A percentile compares a stretch with the other conserved stretches of the same genome.
Conservation (phyloP, 768 basidiomycete genomes). For the Termitomyces sp. region DNA sequence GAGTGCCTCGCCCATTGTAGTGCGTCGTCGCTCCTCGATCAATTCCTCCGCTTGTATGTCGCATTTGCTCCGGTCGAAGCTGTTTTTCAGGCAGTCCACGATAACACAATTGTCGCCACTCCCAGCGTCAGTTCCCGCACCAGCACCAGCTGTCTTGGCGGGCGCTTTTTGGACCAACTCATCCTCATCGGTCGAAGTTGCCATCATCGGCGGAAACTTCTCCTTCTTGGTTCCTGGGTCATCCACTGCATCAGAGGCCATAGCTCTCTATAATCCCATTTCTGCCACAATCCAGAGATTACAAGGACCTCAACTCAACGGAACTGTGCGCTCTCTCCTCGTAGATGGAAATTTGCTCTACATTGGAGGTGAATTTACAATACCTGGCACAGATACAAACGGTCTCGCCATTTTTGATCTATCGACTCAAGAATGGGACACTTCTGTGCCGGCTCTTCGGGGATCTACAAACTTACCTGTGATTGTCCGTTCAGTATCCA, state of each 20-base stretch:
- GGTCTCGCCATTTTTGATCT: constrained; percentile 85
- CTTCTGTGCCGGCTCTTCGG: constrained; percentile 57
- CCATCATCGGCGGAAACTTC: constrained; percentile 90
- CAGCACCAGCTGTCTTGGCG: constrained; percentile 78
- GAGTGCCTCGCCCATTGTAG: constrained; percentile 19
- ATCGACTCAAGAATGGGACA: constrained; percentile 53
- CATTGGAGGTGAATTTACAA: constrained; percentile 80
- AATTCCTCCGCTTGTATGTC: constrained; percentile 44
- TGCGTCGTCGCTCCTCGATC: constrained; percentile 33
- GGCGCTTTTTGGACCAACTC: constrained; percentile 89
- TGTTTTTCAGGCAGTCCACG: constrained; percentile 53
- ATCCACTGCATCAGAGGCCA: constrained; percentile 38
- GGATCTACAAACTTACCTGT: constrained; percentile 47
- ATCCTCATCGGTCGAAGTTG: constrained; percentile 55
- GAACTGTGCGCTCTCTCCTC: constrained; percentile 71
- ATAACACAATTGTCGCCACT: constrained; percentile 39
- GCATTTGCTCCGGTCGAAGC: constrained; percentile 33
- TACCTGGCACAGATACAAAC: constrained; percentile 49
- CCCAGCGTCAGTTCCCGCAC: constrained; percentile 48
- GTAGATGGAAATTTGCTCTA: constrained; percentile 70
- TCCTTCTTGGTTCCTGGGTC: constrained; percentile 43
- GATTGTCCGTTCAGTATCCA: constrained; percentile 67
- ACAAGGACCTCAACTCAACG: constrained; percentile 58
- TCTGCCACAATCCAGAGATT: constrained; percentile 48
- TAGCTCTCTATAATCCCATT: constrained; percentile 68